phyloP scores from a whole-genome alignment of 2,329 filamentous ascomycete genomes.

The Microsporum ferrugineum region DNA sequence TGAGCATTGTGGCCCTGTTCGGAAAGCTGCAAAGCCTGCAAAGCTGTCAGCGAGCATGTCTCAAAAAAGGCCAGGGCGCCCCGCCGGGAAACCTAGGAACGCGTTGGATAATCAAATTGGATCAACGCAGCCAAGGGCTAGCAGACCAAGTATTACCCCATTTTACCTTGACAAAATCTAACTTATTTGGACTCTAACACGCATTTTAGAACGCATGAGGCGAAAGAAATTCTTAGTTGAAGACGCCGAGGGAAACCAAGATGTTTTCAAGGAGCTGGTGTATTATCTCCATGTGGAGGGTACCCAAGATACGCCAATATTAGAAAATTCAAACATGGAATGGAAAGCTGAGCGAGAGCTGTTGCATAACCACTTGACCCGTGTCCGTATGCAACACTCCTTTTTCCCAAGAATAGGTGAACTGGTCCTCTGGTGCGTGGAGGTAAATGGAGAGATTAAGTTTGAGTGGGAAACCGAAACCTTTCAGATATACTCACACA shows the following conservation, averaged over 20 bases:
- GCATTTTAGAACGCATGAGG: not conserved
- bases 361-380: slow-evolving; percentile 33
- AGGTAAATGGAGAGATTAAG: slow-evolving; percentile 25
- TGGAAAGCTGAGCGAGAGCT: slow-evolving; percentile 42
- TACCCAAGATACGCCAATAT: slow-evolving; percentile 35
- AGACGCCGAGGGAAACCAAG: slow-evolving; percentile 45
- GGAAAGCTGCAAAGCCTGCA: not conserved
- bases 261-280: slow-evolving; percentile 42
- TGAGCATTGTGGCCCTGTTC: slow-evolving; percentile 32
- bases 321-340: slow-evolving; percentile 43
- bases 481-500: slow-evolving; percentile 26
- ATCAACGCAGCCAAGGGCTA: not conserved
- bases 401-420: slow-evolving; percentile 47
- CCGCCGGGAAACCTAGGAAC: not conserved
- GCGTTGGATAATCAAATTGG: not conserved
- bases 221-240: slow-evolving; percentile 10
- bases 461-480: slow-evolving; percentile 23
- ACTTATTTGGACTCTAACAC: not conserved
- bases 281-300: slow-evolving; percentile 36
- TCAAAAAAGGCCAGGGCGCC: not conserved
- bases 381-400: slow-evolving; percentile 34
- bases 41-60: not conserved
- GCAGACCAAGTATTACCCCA: not conserved
- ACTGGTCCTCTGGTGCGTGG: slow-evolving; percentile 42
- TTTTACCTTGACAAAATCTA: not conserved